Evolutionary conservation across 2,329 filamentous ascomycete species (phyloP).

Genomic region (Elsinoe arachidis): DNA sequence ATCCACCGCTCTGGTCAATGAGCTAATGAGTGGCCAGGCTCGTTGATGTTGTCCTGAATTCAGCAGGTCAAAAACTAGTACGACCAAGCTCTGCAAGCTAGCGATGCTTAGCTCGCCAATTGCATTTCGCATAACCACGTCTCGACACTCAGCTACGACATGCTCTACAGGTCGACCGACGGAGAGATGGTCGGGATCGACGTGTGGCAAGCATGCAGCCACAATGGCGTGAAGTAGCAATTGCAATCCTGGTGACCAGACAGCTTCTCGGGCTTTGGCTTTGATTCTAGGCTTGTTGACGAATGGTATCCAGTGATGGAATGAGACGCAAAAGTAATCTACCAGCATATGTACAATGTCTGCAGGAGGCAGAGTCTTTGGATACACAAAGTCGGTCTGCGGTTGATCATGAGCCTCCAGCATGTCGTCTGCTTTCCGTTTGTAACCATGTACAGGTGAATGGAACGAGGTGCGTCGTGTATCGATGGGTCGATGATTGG

Average conservation of each 20-base stretch:
- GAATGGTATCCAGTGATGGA: neutral
- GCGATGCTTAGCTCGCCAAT: constrained; percentile 1
- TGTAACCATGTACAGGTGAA: neutral
- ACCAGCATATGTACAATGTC: neutral
- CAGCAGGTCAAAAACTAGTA: neutral
- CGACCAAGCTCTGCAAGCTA: constrained; percentile 5
- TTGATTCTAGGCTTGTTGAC: constrained; percentile 3
- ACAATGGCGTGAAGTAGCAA: constrained; percentile 10
- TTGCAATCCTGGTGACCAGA: neutral
- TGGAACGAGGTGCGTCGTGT: neutral
- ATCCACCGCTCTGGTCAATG: constrained; percentile 7
- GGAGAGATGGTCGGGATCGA: neutral
- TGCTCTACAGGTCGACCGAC: neutral
- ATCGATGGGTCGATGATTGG: neutral
- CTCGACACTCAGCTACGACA: neutral
- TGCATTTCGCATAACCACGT: neutral
- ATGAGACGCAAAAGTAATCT: constrained; percentile 1
- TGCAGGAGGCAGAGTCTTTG: neutral
- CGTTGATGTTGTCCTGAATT: constrained; percentile 3
- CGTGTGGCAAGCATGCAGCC: neutral
- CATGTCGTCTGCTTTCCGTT: neutral
- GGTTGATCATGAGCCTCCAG: neutral
- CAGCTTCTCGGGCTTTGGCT: neutral
- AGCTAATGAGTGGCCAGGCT: constrained; percentile 7
- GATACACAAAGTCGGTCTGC: neutral